These are phyloP conservation scores for Carpediemonas membranifera DNA, from an alignment of 78 protist genomes.

Conservation along the genomic window DNA sequence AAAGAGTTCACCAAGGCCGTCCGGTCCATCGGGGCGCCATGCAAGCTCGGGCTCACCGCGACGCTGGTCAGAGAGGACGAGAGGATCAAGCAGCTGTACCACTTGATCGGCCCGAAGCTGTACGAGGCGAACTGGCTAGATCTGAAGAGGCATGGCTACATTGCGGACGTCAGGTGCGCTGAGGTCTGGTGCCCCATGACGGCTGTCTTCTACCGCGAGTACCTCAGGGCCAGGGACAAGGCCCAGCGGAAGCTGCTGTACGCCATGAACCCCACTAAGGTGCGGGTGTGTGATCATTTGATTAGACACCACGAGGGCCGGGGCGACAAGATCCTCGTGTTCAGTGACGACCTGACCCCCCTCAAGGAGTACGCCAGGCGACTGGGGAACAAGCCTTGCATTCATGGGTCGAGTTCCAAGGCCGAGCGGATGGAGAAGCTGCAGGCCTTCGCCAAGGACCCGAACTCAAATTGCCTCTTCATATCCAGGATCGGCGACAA, in stretches of 20 bases:
- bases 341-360: constrained; percentile 64
- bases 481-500: constrained; percentile 86
- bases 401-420: constrained; percentile 58
- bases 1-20: constrained; percentile 44
- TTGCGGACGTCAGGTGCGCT: constrained; percentile 60
- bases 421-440: constrained; percentile 45
- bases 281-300: constrained; percentile 64
- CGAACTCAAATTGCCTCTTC: constrained; percentile 50
- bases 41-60: constrained; percentile 94
- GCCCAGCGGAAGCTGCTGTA: constrained; percentile 43
- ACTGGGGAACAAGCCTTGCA: constrained; percentile 42
- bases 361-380: constrained; percentile 58
- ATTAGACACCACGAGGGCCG: constrained; percentile 65
- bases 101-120: constrained; percentile 95
- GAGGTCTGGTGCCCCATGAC: constrained; percentile 86
- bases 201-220: constrained; percentile 58
- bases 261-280: constrained; percentile 85
- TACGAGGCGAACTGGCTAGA: constrained; percentile 99
- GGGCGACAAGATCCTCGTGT: constrained; percentile 61
- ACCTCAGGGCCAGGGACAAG: constrained; percentile 28
- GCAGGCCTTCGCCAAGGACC: not conserved
- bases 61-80: constrained; percentile 90
- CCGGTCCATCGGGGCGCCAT: constrained; percentile 57
- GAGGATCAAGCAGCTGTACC: constrained; percentile 72
- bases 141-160: constrained; percentile 52